Evolutionary conservation across 2,329 filamentous ascomycete genomes (phyloP), one percentile per base, ranked within the genome.

Genomic region (Xylaria sp.): DNA sequence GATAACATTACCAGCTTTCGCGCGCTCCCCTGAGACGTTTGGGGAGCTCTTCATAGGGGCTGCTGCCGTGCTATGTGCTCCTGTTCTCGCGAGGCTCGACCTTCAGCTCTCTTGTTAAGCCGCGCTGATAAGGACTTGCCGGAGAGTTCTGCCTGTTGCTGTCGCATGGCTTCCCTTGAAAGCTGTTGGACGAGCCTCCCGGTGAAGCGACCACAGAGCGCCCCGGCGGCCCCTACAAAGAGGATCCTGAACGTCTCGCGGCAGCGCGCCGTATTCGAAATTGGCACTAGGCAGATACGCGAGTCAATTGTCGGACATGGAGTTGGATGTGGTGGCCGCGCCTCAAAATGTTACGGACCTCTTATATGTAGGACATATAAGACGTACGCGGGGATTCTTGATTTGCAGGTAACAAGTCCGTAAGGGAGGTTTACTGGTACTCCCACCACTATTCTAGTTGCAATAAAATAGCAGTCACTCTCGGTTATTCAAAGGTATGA

Each of bases 1-100:
- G 48, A 46, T 60, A 18, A 54, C 28, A 41, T 33, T 36, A 52
- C 33, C 36, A 46, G 55, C 62, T 36, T 59, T 46, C 46, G 18
- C 23, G 46, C 7, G 25, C 46, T 52, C 15, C 7, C 48, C 1
- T 25, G 56, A 33, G 23, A 36, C 43, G 3, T 18, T 31, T 15
- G 43, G 61, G 12, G 28, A 3, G n/a, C 6, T 52, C n/a, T 49
- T 54, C 51, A 54, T 13, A 13, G 13, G 23, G 15, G 5, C 23
- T 2, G 10, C 20, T 12, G 28, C 5, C 18, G 25, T 33, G 33
- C 48, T 54, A 23, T 23, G n/a, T 49, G n/a, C 25, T 41, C n/a
- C 18, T 15, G 15, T 58, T 25, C 23, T 46, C 12, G 46, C 12
- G n/a, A 23, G 36, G 13, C 48, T 33, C 23, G 18, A 31, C 33